Base-by-base conservation (phyloP, 2,329 filamentous ascomycete genomes). In the Coleophoma eucalyptorum region DNA sequence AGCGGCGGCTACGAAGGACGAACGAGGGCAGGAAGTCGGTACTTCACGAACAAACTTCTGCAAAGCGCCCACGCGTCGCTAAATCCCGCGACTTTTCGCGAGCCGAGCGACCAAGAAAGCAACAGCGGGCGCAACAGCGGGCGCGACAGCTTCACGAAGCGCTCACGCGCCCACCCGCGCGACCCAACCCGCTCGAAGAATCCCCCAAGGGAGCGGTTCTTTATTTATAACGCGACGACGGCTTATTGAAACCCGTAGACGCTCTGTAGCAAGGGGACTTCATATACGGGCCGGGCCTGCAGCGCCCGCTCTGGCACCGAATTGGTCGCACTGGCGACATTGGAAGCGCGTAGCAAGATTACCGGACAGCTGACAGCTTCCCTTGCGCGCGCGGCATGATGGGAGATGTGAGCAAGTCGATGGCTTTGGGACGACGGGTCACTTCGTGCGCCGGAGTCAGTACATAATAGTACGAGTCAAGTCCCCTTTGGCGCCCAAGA, bases 91-190 rank as follows among this genome's bases (percentile, higher is more conserved):
- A n/a, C 38, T 37, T 38, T 32, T 13, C n/a, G 19, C 41, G 32
- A 34, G 26, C 20, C 20, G 46, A 51, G 43, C 52, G 55, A 48
- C 51, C 34, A 43, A 13, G 46, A 50, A 42, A 21, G 40, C 46
- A 37, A 16, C 43, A 42, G 33, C 18, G 6, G 13, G 33, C 32
- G 32, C 34, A n/a, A 50, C 10, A 6, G 35, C 20, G 40, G 50
- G n/a, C 21, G 37, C 41, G 21, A 18, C 31, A 32, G 48, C 50
- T 44, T 48, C 50, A 32, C 50, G 40, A 51, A 45, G 37, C 50
- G 50, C 50, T 45, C 42, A 38, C 48, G 48, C 47, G 61, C 53
- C 44, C 58, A 60, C 60, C 42, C 58, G 59, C 56, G 58, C 58
- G 46, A 56, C 51, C 50, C 48, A 41, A 48, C n/a, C n/a, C n/a